Evolutionary conservation across 2,329 filamentous ascomycete genomes (phyloP).

Genomic region (Apiospora rasikravindrae): DNA sequence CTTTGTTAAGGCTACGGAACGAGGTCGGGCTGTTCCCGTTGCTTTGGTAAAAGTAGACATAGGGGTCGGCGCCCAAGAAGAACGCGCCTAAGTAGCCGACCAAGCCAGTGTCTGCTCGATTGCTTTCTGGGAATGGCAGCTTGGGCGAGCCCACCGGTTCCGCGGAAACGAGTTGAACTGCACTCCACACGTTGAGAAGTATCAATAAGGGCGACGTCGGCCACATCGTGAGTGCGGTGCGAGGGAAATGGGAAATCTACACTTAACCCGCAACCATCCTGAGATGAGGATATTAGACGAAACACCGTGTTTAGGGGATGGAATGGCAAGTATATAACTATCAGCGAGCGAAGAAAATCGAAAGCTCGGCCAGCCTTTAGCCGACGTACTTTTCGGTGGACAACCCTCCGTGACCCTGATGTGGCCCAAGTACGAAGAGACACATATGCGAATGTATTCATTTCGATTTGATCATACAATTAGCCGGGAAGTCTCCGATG

Average conservation of each 20-base stretch:
- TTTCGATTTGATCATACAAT: too few relatives aligned
- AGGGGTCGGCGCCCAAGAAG: constrained; percentile 59
- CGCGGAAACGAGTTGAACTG: background rate
- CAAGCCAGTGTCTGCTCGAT: constrained; percentile 45
- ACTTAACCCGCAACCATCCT: background rate
- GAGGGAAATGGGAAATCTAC: background rate
- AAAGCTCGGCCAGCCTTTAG: too few relatives aligned
- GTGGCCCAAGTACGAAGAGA: too few relatives aligned
- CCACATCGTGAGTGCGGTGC: background rate
- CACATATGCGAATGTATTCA: too few relatives aligned
- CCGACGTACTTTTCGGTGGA: too few relatives aligned
- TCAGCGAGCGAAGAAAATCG: too few relatives aligned
- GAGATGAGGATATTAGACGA: background rate
- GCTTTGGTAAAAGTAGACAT: constrained; percentile 59
- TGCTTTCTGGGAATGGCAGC: background rate
- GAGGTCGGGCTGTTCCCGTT: constrained; percentile 56
- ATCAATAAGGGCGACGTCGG: background rate
- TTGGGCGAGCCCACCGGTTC: background rate
- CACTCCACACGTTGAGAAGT: background rate
- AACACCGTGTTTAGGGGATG: too few relatives aligned
- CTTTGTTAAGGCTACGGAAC: constrained; percentile 54
- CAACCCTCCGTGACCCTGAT: too few relatives aligned
- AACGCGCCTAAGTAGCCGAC: constrained; percentile 59
- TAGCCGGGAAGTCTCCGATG: too few relatives aligned
- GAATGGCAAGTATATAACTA: too few relatives aligned